phyloP scores from a whole-genome alignment of 495 filamentous ascomycete genomes.

The Friedmanniomyces endolithicus region DNA sequence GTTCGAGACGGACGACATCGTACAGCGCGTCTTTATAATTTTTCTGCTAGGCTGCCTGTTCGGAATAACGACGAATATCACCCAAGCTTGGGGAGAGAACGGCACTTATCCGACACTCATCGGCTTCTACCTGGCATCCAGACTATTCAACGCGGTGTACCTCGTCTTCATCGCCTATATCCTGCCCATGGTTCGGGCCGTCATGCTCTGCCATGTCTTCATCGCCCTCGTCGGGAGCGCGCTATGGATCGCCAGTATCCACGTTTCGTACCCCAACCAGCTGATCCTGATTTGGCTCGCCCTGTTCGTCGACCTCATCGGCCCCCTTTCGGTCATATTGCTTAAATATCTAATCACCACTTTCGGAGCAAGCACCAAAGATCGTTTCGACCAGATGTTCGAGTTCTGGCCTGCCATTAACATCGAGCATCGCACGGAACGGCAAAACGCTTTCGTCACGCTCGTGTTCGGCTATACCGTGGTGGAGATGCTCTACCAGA shows the following conservation, averaged over 20 bases:
- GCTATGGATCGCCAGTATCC: conserved; percentile 44
- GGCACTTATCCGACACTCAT: conserved; percentile 41
- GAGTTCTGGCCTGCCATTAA: conserved; percentile 47
- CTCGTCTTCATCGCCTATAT: conserved; percentile 33
- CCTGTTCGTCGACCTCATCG: conserved; percentile 37
- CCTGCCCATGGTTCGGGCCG: conserved; percentile 41
- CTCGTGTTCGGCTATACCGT: conserved; percentile 50
- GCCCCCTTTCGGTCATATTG: conserved; percentile 6
- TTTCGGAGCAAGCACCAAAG: conserved; percentile 12
- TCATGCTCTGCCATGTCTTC: conserved; percentile 38
- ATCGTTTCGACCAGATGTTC: conserved; percentile 32
- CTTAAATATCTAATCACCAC: conserved; percentile 26
- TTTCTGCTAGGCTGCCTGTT: conserved; percentile 45
- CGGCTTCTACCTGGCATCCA: conserved; percentile 42
- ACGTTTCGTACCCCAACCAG: conserved; percentile 32
- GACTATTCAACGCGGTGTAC: conserved; percentile 38
- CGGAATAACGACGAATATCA: conserved; percentile 46
- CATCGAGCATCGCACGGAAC: conserved; percentile 48
- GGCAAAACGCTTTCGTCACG: conserved; percentile 48
- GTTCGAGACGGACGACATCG: conserved; percentile 48
- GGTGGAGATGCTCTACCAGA: conserved; percentile 45
- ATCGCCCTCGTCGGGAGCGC: conserved; percentile 30
- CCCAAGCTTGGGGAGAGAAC: conserved; percentile 32
- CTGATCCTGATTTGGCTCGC: conserved; percentile 40
- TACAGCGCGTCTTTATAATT: conserved; percentile 41